Evolutionary conservation across 306 rosid genomes (phyloP).

Genomic region (Glycine tomentella): DNA sequence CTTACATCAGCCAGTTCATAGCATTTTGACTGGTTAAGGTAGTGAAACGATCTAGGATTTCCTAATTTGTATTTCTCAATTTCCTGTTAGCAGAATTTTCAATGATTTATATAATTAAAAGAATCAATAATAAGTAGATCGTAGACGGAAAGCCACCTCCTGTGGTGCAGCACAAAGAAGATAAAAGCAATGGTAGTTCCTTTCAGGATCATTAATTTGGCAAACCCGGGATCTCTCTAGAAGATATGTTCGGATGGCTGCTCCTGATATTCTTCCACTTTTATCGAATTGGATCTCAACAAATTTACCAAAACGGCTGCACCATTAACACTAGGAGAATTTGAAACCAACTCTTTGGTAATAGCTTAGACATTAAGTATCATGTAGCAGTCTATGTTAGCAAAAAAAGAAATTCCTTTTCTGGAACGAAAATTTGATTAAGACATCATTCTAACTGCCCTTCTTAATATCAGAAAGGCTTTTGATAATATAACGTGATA

Average conservation of each 20-base stretch:
- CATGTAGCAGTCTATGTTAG: slow-evolving; percentile 11
- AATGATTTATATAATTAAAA: slow-evolving; percentile 36
- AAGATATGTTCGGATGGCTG: slow-evolving; percentile 97
- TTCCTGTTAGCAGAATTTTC: slow-evolving; percentile 67
- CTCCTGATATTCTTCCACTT: slow-evolving; percentile 99
- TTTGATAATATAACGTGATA: background rate
- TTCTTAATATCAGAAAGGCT: slow-evolving; percentile 28
- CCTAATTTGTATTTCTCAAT: slow-evolving; percentile 93
- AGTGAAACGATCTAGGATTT: slow-evolving; percentile 86
- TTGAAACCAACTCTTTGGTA: slow-evolving; percentile 42
- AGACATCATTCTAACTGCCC: slow-evolving; percentile 32
- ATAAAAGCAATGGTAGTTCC: slow-evolving; percentile 98
- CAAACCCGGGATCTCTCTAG: slow-evolving; percentile 98
- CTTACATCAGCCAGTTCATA: slow-evolving; percentile 85
- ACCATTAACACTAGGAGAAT: slow-evolving; percentile 50
- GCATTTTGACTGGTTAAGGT: slow-evolving; percentile 94
- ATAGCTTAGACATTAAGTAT: slow-evolving; percentile 19
- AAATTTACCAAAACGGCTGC: slow-evolving; percentile 98
- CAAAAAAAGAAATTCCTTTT: slow-evolving; percentile 22
- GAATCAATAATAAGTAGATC: slow-evolving; percentile 28
- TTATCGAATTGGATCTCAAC: slow-evolving; percentile 98
- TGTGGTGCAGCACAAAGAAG: slow-evolving; percentile 99
- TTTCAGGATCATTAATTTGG: slow-evolving; percentile 96
- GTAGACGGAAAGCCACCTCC: slow-evolving; percentile 67
- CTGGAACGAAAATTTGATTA: slow-evolving; percentile 32